Conservation (phyloP, 352 stramenopile genomes). For the Blastocystis sp. region DNA sequence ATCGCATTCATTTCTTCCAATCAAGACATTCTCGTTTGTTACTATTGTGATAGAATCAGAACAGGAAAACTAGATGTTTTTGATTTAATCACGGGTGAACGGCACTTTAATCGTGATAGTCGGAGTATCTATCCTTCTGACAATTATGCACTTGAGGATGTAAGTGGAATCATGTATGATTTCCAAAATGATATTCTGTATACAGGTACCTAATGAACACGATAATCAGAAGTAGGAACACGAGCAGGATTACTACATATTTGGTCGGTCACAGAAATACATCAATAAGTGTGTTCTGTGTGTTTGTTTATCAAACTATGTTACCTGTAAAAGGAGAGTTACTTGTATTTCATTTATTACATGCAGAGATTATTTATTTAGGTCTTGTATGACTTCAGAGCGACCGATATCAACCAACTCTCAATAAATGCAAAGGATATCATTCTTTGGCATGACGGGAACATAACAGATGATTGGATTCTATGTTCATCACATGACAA, state of each 20-base stretch:
- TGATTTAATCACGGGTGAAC: slow-evolving; percentile 22
- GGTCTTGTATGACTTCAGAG: slow-evolving; percentile 16
- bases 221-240: slow-evolving; percentile 1
- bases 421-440: not conserved
- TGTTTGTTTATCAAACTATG: slow-evolving; percentile 1
- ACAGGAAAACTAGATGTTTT: slow-evolving; percentile 51
- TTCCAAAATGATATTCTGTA: not conserved
- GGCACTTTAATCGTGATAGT: slow-evolving; percentile 8
- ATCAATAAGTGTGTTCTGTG: not conserved
- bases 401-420: not conserved
- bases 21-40: slow-evolving; percentile 47
- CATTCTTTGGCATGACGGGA: not conserved
- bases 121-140: slow-evolving; percentile 5
- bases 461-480: slow-evolving; percentile 24
- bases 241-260: slow-evolving; percentile 14
- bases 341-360: not conserved
- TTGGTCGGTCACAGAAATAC: not conserved
- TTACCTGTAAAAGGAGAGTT: slow-evolving; percentile 16
- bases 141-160: slow-evolving; percentile 38
- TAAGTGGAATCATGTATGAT: slow-evolving; percentile 22
- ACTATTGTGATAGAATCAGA: slow-evolving; percentile 13
- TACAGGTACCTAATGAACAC: not conserved
- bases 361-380: not conserved
- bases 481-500: not conserved
- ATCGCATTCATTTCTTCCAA: slow-evolving; percentile 9